A percentile compares a stretch with the other conserved stretches of the same genome.
Conservation (phyloP, 169 alveolate species). For the Theileria equi region DNA sequence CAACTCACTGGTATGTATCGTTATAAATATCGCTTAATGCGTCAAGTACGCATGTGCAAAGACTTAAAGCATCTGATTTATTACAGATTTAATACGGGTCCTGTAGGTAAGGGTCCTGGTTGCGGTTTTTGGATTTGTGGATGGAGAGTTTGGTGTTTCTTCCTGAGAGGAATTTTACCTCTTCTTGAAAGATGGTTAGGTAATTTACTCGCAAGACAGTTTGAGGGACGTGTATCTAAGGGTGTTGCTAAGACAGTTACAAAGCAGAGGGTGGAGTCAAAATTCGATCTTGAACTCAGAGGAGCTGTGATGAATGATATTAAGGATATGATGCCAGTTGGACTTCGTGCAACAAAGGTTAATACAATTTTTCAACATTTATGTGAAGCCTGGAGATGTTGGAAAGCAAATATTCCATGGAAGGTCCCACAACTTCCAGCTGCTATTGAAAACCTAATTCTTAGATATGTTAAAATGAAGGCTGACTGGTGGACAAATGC, state of each 20-base stretch:
- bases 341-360: conserved; percentile 96
- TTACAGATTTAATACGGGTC: conserved; percentile 99
- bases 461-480: conserved; percentile 96
- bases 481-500: conserved; percentile 99
- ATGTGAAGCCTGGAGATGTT: conserved; percentile 99
- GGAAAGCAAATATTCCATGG: conserved; percentile 99
- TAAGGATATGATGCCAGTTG: conserved; percentile 99
- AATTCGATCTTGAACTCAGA: conserved; percentile 98
- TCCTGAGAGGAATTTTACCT: conserved; percentile 98
- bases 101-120: conserved; percentile 99
- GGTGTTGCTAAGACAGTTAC: conserved; percentile 99
- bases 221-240: conserved; percentile 97
- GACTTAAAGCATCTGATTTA: conserved; percentile 98
- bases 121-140: conserved; percentile 99
- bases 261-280: conserved; percentile 99
- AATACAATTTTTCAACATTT: conserved; percentile 97
- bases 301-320: conserved; percentile 99
- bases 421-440: conserved; percentile 99
- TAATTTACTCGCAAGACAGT: conserved; percentile 95
- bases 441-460: conserved; percentile 98
- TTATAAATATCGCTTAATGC: conserved; percentile 99
- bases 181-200: conserved; percentile 99
- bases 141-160: conserved; percentile 99
- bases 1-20: conserved; percentile 99
- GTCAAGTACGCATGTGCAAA: conserved; percentile 99